A percentile compares a stretch with the other conserved stretches of the same genome.
These are phyloP conservation scores for Thelonectria olida DNA, from an alignment of 2,329 filamentous ascomycete genomes.

Conservation along the genomic window DNA sequence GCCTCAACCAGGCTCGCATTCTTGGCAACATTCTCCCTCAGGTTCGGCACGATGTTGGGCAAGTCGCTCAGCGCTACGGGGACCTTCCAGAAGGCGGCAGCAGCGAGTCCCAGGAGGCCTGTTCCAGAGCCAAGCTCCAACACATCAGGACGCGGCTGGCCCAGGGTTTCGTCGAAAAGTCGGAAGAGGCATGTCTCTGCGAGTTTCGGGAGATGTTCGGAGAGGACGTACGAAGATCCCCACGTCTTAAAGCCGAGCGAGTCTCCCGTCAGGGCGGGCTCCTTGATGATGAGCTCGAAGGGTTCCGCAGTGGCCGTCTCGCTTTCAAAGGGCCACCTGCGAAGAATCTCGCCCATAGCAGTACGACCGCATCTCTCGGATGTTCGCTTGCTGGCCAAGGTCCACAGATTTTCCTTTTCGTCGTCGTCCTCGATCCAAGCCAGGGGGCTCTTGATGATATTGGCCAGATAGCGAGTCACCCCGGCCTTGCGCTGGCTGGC, in stretches of 20 bases:
- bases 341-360: slow-evolving; percentile 66
- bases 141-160: slow-evolving; percentile 48
- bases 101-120: slow-evolving; percentile 87
- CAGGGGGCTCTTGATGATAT: slow-evolving; percentile 73
- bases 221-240: slow-evolving; percentile 89
- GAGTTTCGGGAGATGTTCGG: slow-evolving; percentile 71
- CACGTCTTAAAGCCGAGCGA: slow-evolving; percentile 94
- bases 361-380: slow-evolving; percentile 84
- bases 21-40: slow-evolving; percentile 74
- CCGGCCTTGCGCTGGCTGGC: slow-evolving; percentile 55
- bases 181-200: slow-evolving; percentile 55
- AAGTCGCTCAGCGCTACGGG: slow-evolving; percentile 83
- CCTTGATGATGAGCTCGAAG: slow-evolving; percentile 78
- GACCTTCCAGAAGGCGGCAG: slow-evolving; percentile 75
- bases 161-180: slow-evolving; percentile 51
- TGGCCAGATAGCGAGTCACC: slow-evolving; percentile 73
- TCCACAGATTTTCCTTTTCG: slow-evolving; percentile 76
- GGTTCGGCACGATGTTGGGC: slow-evolving; percentile 82
- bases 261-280: slow-evolving; percentile 88
- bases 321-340: slow-evolving; percentile 61
- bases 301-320: slow-evolving; percentile 42
- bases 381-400: slow-evolving; percentile 79
- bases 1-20: slow-evolving; percentile 68
- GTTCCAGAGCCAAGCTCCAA: slow-evolving; percentile 92
- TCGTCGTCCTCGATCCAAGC: slow-evolving; percentile 75